Evolutionary conservation across 768 basidiomycete genomes (phyloP).

Genomic region (Boletales sp.): DNA sequence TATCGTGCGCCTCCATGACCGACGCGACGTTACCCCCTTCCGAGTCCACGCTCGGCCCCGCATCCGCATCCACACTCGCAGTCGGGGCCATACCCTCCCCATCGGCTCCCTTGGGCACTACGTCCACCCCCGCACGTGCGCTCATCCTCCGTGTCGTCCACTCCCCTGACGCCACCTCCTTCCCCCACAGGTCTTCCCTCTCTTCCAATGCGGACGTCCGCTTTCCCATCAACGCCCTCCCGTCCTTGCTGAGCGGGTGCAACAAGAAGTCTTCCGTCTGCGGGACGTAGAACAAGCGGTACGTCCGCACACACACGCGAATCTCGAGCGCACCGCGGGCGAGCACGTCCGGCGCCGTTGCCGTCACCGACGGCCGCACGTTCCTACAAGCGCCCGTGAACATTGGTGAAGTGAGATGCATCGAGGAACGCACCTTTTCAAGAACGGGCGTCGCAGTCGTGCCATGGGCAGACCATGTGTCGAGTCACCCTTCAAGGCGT

Average conservation of each 20-base stretch:
- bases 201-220: slow-evolving; percentile 4
- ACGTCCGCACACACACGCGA: slow-evolving; percentile 68
- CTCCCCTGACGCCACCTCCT: slow-evolving; percentile 8
- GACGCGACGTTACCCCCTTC: neutral
- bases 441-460: slow-evolving; percentile 56
- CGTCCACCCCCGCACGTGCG: neutral
- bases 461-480: slow-evolving; percentile 49
- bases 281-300: slow-evolving; percentile 25
- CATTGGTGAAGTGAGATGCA: neutral
- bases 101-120: neutral
- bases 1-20: neutral
- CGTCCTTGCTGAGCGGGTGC: slow-evolving; percentile 5
- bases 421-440: slow-evolving; percentile 50
- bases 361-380: slow-evolving; percentile 7
- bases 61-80: neutral
- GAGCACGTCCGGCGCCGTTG: slow-evolving; percentile 41
- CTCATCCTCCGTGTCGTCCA: slow-evolving; percentile 7
- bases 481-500: slow-evolving; percentile 45
- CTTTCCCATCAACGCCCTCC: neutral
- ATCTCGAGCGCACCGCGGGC: slow-evolving; percentile 69
- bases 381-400: slow-evolving; percentile 14
- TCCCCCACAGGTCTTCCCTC: slow-evolving; percentile 14
- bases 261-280: slow-evolving; percentile 25
- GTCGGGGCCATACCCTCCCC: neutral
- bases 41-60: neutral